A percentile compares a stretch with the other conserved stretches of the same genome.
These are phyloP conservation scores for Apiospora saccharicola DNA, from an alignment of 2,329 filamentous ascomycete species.

Conservation along the genomic window DNA sequence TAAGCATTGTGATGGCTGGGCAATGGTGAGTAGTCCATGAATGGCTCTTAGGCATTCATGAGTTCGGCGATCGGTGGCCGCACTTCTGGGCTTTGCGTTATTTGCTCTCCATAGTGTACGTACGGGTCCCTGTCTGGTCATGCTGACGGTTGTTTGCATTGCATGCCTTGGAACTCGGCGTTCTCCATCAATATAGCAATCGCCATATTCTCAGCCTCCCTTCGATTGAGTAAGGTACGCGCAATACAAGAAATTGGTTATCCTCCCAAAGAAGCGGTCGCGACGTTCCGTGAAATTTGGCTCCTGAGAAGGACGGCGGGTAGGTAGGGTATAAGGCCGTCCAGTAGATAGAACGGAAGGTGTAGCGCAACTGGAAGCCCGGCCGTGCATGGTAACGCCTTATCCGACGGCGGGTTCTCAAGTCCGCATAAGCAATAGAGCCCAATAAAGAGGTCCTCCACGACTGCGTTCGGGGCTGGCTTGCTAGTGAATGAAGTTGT, in stretches of 20 bases:
- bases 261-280: not conserved
- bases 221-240: not conserved
- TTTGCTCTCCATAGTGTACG: not conserved
- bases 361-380: not conserved
- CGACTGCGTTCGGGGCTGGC: not conserved
- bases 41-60: too few relatives aligned
- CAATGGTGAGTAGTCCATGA: not conserved
- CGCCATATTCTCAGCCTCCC: not conserved
- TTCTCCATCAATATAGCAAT: not conserved
- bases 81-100: not conserved
- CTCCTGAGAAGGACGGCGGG: not conserved
- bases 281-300: not conserved
- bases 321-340: not conserved
- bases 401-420: not conserved
- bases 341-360: not conserved
- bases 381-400: not conserved
- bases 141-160: not conserved
- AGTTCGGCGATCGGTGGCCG: not conserved
- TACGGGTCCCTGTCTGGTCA: not conserved
- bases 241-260: not conserved
- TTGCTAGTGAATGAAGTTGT: not conserved
- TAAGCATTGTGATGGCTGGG: not conserved
- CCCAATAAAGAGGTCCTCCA: not conserved
- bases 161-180: not conserved
- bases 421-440: not conserved